Percentiles rank a stretch among this genome's conserved stretches.
Conservation (phyloP, 2,329 filamentous ascomycete genomes). For the Zarea fungicola region DNA sequence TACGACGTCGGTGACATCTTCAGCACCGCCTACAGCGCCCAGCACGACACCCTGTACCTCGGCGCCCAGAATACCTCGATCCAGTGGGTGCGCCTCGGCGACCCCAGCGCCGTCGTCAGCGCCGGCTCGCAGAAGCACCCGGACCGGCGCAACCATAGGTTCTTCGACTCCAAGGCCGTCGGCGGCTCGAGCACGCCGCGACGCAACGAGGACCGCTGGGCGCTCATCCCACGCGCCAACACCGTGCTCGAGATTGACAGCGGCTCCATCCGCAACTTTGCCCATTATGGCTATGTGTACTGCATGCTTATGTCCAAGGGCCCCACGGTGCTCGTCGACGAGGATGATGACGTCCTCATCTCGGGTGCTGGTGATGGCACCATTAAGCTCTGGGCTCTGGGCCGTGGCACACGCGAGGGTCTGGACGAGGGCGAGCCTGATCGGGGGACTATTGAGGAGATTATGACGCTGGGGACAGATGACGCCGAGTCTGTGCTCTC, state of each 20-base stretch:
- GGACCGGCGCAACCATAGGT: slow-evolving; percentile 72
- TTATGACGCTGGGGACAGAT: slow-evolving; percentile 59
- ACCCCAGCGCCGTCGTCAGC: slow-evolving; percentile 53
- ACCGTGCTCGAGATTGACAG: slow-evolving; percentile 73
- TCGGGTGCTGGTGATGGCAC: slow-evolving; percentile 91
- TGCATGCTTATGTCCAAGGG: slow-evolving; percentile 86
- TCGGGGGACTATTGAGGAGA: slow-evolving; percentile 60
- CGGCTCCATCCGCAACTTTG: slow-evolving; percentile 78
- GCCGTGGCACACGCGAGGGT: slow-evolving; percentile 16
- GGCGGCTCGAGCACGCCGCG: slow-evolving; percentile 75
- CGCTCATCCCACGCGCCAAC: slow-evolving; percentile 47
- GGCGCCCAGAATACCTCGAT: slow-evolving; percentile 93
- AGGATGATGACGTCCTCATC: slow-evolving; percentile 74
- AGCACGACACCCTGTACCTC: slow-evolving; percentile 77
- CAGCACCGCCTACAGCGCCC: slow-evolving; percentile 80
- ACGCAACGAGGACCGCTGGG: slow-evolving; percentile 56
- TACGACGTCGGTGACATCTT: slow-evolving; percentile 96
- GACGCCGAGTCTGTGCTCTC: slow-evolving; percentile 66
- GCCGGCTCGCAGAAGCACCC: slow-evolving; percentile 66
- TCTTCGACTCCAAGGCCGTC: slow-evolving; percentile 87
- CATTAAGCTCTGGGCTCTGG: slow-evolving; percentile 86
- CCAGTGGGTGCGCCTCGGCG: slow-evolving; percentile 79
- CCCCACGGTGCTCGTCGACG: slow-evolving; percentile 58
- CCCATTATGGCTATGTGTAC: slow-evolving; percentile 93
- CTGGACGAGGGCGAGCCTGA: slow-evolving; percentile 36